Percentiles rank a stretch among this genome's conserved stretches.
Evolutionary conservation across 1,284 basidiomycete species (phyloP).

Genomic region (Leucocoprinus gongylophorus): DNA sequence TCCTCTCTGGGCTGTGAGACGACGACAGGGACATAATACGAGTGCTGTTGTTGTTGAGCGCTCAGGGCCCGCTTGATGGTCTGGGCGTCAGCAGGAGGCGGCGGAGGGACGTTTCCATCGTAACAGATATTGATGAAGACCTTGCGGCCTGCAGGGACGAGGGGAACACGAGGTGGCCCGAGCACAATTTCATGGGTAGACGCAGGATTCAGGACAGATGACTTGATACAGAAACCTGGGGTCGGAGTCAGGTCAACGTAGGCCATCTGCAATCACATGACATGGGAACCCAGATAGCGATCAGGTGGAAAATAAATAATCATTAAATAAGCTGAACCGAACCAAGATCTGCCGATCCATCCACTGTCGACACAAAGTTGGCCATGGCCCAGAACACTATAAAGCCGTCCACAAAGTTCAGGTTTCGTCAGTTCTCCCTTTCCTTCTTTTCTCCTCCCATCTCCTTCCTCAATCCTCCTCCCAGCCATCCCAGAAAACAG

Average conservation of each 20-base stretch:
- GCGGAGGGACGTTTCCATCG: constrained; percentile 57
- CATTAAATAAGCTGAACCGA: constrained; percentile 7
- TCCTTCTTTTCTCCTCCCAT: constrained; percentile 15
- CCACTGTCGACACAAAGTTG: background rate
- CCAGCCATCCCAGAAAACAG: constrained; percentile 29
- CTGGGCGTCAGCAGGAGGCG: constrained; percentile 50
- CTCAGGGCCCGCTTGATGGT: constrained; percentile 49
- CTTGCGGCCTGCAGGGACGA: constrained; percentile 46
- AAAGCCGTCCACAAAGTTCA: constrained; percentile 23
- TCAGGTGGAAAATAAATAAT: background rate
- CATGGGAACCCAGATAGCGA: constrained; percentile 3
- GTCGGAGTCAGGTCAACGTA: constrained; percentile 38
- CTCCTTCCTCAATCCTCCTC: constrained; percentile 14
- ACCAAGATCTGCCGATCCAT: constrained; percentile 10
- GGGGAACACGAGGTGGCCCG: constrained; percentile 24
- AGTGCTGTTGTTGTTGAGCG: constrained; percentile 35
- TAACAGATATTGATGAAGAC: constrained; percentile 69
- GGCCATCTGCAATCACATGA: constrained; percentile 10
- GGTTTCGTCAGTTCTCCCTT: constrained; percentile 32
- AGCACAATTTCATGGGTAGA: constrained; percentile 28
- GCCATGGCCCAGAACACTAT: constrained; percentile 16
- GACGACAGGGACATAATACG: constrained; percentile 64
- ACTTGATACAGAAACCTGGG: constrained; percentile 58
- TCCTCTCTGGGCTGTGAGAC: constrained; percentile 58
- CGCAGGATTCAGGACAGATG: constrained; percentile 35